Evolutionary conservation across 768 basidiomycete genomes (phyloP), one percentile per base, ranked within the genome.

Genomic region (Amanita pseudoporphyria): DNA sequence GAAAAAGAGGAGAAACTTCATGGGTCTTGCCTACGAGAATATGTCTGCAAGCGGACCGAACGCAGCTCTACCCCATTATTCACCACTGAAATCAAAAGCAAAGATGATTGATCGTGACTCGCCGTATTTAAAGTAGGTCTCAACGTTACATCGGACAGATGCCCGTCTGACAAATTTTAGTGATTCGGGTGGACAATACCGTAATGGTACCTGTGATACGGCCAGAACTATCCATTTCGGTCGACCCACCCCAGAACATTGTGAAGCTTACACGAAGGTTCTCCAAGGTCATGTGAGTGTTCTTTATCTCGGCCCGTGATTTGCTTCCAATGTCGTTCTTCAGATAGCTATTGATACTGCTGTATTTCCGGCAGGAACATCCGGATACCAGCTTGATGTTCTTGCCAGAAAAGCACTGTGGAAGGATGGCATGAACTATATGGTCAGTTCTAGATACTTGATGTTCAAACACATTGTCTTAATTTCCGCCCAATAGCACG

Each of bases 31-130:
- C 5, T 93, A 93, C 56, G 86, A 88, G 65, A 88, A 82, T 49
- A 95, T 97, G 53, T 88, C 85, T 19, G 95, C 88, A 2, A 82
- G 78, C 33, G 95, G 94, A 2, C 74, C 87, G 2, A 95, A 99
- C 61, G 94, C 89, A 49, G 96, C 95, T 14, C 67, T 97, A 19
- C 93, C 96, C 3, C 96, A 99, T 67, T 98, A 99, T 64, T 73
- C 77, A 0, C 92, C 96, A 0, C 76, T 77, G 52, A 81, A 84
- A 60, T 64, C 69, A 16, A 73, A 71, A 14, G 85, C 86, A n/a
- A 64, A 68, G 38, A 72, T 86, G 66, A 87, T 99, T 57, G 82
- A 85, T 56, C 73, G 79, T 31, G 76, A 84, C 10, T 76, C 79
- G 1, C 90, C 93, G 4, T 99, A 95, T 64, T 76, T 99, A 51